A percentile compares a stretch with the other conserved stretches of the same genome.
phyloP scores from a whole-genome alignment of 2,329 filamentous ascomycete species.

The Trichothecium roseum region DNA sequence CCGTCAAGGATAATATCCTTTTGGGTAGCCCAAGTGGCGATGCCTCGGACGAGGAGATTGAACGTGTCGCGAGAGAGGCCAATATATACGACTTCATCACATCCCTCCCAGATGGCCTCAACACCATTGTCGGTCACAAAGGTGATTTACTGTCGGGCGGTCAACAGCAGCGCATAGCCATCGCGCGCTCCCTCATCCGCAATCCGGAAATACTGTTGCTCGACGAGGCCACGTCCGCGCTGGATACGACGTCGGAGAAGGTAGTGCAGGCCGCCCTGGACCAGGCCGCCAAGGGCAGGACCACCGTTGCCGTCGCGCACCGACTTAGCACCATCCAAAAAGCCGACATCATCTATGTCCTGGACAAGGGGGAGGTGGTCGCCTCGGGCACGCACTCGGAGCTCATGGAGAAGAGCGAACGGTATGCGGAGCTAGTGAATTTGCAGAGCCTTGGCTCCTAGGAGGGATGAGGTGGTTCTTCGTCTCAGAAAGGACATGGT shows the following conservation, averaged over 20 bases:
- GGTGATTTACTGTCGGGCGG: conserved; percentile 79
- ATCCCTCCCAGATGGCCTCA: conserved; percentile 75
- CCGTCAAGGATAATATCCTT: conserved; percentile 81
- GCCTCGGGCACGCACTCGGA: conserved; percentile 16
- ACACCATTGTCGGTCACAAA: conserved; percentile 78
- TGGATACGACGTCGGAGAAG: conserved; percentile 57
- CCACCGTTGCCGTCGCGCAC: conserved; percentile 91
- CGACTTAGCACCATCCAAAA: conserved; percentile 86
- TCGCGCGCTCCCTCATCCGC: conserved; percentile 82
- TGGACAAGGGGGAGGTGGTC: conserved; percentile 26
- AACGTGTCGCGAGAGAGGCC: conserved; percentile 76
- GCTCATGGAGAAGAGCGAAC: conserved; percentile 14
- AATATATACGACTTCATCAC: conserved; percentile 91
- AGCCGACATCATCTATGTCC: conserved; percentile 65
- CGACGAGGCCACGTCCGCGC: conserved; percentile 5
- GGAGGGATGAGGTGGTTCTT: too few relatives aligned
- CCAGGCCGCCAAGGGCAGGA: conserved; percentile 67
- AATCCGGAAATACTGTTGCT: conserved; percentile 67
- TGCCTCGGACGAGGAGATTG: conserved; percentile 61
- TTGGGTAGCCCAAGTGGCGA: conserved; percentile 56
- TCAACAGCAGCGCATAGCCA: conserved; percentile 90
- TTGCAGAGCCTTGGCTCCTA: conserved; percentile 55
- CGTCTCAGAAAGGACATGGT: too few relatives aligned
- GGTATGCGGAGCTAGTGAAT: conserved; percentile 60
- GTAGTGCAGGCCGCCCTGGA: conserved; percentile 82